Percentiles rank a stretch among this genome's conserved stretches.
Conservation (phyloP, 1,139 yeast species). For the Meyerozyma carpophila region DNA sequence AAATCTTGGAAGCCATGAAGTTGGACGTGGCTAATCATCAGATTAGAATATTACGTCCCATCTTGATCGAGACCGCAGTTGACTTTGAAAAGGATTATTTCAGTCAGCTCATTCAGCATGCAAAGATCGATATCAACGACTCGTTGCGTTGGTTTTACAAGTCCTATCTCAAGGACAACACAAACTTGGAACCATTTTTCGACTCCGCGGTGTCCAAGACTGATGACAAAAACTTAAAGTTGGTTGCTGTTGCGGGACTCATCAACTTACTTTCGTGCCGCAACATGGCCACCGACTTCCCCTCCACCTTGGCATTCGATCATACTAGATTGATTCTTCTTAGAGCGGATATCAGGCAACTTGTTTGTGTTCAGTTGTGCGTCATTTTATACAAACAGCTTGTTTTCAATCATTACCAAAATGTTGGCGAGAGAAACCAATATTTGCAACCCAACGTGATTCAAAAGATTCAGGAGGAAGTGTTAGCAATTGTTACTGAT, state of each 20-base stretch:
- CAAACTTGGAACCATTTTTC: background rate
- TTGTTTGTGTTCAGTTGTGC: constrained; percentile 76
- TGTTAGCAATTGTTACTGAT: constrained; percentile 77
- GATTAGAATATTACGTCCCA: constrained; percentile 78
- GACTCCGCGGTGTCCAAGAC: constrained; percentile 4
- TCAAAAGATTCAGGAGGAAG: constrained; percentile 44
- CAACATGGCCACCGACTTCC: constrained; percentile 78
- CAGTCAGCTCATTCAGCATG: constrained; percentile 59
- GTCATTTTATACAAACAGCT: constrained; percentile 68
- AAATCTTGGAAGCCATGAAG: constrained; percentile 92
- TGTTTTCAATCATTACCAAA: constrained; percentile 33
- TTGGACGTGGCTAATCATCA: constrained; percentile 94
- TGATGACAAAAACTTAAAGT: constrained; percentile 21
- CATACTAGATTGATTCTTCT: constrained; percentile 72
- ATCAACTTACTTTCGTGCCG: constrained; percentile 69
- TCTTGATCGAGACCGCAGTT: constrained; percentile 82
- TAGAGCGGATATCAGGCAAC: constrained; percentile 81
- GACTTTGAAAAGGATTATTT: constrained; percentile 89
- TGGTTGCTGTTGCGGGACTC: constrained; percentile 43
- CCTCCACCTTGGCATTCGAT: constrained; percentile 83
- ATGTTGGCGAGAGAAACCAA: constrained; percentile 5
- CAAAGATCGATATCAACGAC: constrained; percentile 61
- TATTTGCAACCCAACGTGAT: constrained; percentile 4
- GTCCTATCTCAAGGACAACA: constrained; percentile 22
- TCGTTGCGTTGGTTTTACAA: constrained; percentile 68